Evolutionary conservation across 331 rosid genomes (phyloP).

Genomic region (Erythrophleum ivorense): DNA sequence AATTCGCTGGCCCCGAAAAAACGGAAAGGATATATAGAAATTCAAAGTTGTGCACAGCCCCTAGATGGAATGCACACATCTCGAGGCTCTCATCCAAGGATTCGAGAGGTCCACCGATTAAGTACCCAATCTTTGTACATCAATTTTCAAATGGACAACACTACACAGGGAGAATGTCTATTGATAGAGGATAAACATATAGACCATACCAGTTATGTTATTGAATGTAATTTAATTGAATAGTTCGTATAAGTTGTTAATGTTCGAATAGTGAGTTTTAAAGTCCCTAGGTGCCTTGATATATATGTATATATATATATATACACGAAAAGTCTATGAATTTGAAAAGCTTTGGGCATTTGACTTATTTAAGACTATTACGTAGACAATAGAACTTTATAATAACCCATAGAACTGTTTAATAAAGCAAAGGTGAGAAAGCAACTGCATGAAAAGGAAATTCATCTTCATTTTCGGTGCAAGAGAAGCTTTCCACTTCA

Average conservation of each 20-base stretch:
- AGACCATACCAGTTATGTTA: neutral
- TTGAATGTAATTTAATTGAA: too few species aligned
- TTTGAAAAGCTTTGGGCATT: neutral
- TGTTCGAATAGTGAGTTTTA: neutral
- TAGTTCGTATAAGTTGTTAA: too few species aligned
- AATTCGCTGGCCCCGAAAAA: too few species aligned
- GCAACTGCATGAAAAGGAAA: constrained; percentile 41
- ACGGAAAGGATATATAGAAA: too few species aligned
- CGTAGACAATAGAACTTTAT: neutral
- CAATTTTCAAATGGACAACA: too few species aligned
- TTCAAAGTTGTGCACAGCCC: too few species aligned
- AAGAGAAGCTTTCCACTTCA: constrained; percentile 1
- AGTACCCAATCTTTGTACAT: too few species aligned
- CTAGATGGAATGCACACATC: too few species aligned
- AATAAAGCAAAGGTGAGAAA: constrained; percentile 33
- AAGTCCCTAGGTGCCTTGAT: neutral
- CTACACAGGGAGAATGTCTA: neutral
- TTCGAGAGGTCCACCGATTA: too few species aligned
- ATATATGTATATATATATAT: neutral
- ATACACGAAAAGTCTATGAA: neutral
- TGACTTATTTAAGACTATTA: neutral
- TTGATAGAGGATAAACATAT: neutral
- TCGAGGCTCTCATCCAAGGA: too few species aligned
- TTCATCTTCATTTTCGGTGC: constrained; percentile 38
- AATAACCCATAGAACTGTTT: neutral